Evolutionary conservation across 352 stramenopile genomes (phyloP).

Genomic region (Globisporangium recalcitrans): DNA sequence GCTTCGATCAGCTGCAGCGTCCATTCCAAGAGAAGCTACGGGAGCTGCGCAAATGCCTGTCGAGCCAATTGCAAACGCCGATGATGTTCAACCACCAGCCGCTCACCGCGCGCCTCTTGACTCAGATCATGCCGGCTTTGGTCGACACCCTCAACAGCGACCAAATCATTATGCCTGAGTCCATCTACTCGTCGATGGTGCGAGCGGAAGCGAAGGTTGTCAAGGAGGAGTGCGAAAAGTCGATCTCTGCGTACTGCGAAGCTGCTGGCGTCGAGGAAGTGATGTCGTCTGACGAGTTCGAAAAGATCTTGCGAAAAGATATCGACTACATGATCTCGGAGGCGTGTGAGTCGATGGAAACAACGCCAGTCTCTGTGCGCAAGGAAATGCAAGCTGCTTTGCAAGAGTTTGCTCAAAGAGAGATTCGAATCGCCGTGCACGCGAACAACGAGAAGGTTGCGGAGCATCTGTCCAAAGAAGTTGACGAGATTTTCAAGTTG

Average conservation of each 20-base stretch:
- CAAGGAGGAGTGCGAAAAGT: slow-evolving; percentile 54
- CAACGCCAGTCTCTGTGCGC: slow-evolving; percentile 39
- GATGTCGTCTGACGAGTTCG: slow-evolving; percentile 47
- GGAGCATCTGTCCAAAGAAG: slow-evolving; percentile 39
- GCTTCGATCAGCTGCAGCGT: slow-evolving; percentile 77
- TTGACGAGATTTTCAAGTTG: slow-evolving; percentile 48
- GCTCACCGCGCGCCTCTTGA: slow-evolving; percentile 64
- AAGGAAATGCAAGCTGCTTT: slow-evolving; percentile 61
- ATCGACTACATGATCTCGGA: slow-evolving; percentile 54
- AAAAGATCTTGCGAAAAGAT: slow-evolving; percentile 49
- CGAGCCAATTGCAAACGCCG: slow-evolving; percentile 60
- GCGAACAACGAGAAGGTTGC: slow-evolving; percentile 66
- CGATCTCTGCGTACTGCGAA: slow-evolving; percentile 65
- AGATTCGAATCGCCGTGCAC: slow-evolving; percentile 66
- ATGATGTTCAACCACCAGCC: slow-evolving; percentile 75
- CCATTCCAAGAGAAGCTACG: slow-evolving; percentile 73
- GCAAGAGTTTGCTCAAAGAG: slow-evolving; percentile 46
- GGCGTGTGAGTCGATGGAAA: slow-evolving; percentile 44
- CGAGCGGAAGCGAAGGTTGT: slow-evolving; percentile 62
- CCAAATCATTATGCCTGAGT: slow-evolving; percentile 85
- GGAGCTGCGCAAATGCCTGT: slow-evolving; percentile 66
- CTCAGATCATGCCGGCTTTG: slow-evolving; percentile 70
- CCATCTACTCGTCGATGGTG: slow-evolving; percentile 86
- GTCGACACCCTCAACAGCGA: slow-evolving; percentile 84
- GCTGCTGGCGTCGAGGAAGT: slow-evolving; percentile 55